Percentiles rank a stretch among this genome's conserved stretches.
Evolutionary conservation across 2,329 filamentous ascomycete species (phyloP).

Genomic region (Curvularia lunata): DNA sequence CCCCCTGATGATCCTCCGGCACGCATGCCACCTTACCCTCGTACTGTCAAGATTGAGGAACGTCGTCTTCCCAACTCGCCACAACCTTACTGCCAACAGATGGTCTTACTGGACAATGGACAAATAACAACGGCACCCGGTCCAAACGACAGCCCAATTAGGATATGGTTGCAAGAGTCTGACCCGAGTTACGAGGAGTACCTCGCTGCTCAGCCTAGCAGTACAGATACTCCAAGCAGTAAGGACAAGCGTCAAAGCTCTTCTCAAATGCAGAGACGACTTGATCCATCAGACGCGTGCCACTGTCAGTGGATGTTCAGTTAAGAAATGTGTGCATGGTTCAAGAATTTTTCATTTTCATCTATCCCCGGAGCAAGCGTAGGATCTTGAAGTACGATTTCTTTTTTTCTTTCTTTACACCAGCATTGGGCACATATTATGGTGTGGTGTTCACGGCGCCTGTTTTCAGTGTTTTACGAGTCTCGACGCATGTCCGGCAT

Average conservation of each 20-base stretch:
- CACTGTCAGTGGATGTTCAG: constrained; percentile 51
- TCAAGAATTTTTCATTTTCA: constrained; percentile 4
- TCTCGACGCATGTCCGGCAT: constrained; percentile 19
- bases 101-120: constrained; percentile 64
- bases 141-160: constrained; percentile 44
- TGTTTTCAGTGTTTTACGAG: constrained; percentile 11
- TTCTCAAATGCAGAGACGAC: constrained; percentile 23
- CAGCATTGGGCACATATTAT: constrained; percentile 9
- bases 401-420: constrained; percentile 5
- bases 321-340: constrained; percentile 23
- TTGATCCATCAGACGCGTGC: constrained; percentile 43
- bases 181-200: constrained; percentile 48
- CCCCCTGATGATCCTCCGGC: constrained; percentile 27
- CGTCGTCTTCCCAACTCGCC: constrained; percentile 59
- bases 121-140: constrained; percentile 48
- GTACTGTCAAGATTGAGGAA: constrained; percentile 70
- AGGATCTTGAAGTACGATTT: constrained; percentile 1
- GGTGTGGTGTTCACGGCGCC: constrained; percentile 17
- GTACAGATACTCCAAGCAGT: constrained; percentile 13
- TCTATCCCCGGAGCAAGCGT: not conserved
- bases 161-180: constrained; percentile 50
- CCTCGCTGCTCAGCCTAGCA: constrained; percentile 16
- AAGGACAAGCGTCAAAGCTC: constrained; percentile 23
- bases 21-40: constrained; percentile 56
- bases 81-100: constrained; percentile 69